A percentile compares a stretch with the other conserved stretches of the same genome.
phyloP scores from a whole-genome alignment of 768 basidiomycete genomes.

The Mrakia gelida region DNA sequence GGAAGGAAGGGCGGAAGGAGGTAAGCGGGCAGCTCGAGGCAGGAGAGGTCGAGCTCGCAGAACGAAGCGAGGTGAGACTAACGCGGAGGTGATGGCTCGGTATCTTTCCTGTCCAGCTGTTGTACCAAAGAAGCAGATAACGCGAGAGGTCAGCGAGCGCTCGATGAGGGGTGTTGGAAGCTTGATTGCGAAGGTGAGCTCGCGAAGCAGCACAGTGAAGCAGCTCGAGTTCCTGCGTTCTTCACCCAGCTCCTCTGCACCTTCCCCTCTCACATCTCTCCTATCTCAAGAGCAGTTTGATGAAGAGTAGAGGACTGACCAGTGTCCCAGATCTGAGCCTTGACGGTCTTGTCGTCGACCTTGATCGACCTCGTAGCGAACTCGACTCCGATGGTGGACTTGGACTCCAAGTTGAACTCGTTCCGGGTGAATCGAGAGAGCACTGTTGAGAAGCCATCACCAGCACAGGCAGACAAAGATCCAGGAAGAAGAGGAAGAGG shows the following conservation, averaged over 20 bases:
- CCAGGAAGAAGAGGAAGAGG: background rate
- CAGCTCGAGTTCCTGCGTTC: background rate
- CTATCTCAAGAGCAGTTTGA: background rate
- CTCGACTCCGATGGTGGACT: slow-evolving; percentile 98
- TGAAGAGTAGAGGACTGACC: slow-evolving; percentile 53
- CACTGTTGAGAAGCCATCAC: slow-evolving; percentile 54
- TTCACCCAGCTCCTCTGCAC: background rate
- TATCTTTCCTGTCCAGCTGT: slow-evolving; percentile 96
- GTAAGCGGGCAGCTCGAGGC: background rate
- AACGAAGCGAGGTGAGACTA: background rate
- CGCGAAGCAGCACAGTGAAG: background rate
- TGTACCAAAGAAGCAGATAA: background rate
- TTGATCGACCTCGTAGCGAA: slow-evolving; percentile 93
- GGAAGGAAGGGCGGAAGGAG: background rate
- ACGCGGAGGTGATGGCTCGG: slow-evolving; percentile 93
- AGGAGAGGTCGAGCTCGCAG: background rate
- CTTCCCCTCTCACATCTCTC: background rate
- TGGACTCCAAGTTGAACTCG: slow-evolving; percentile 98
- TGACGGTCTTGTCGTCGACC: slow-evolving; percentile 94
- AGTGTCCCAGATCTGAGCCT: slow-evolving; percentile 99
- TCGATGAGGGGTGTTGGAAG: background rate
- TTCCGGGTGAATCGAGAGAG: slow-evolving; percentile 99
- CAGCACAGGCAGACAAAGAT: background rate
- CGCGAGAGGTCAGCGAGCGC: background rate
- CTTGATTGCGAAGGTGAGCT: background rate